phyloP scores from a whole-genome alignment of 768 basidiomycete species.

The Clitopilus hobsonii region DNA sequence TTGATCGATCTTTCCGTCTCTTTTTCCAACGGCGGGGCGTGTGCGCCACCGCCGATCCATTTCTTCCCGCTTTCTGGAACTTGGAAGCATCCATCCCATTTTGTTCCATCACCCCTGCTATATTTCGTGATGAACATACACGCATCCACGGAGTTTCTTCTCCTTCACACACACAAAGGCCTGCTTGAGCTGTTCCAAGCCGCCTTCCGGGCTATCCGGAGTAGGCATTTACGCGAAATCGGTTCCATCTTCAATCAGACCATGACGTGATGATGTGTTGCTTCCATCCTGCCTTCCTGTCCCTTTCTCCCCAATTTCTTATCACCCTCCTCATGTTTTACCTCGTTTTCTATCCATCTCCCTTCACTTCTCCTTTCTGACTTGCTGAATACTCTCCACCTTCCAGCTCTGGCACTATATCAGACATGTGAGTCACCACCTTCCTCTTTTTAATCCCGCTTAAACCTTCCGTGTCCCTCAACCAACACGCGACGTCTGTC shows the following conservation, averaged over 20 bases:
- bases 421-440: conserved; percentile 12
- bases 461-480: no score
- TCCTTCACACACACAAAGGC: background rate
- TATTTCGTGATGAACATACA: background rate
- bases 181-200: background rate
- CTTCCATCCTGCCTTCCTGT: background rate
- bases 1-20: background rate
- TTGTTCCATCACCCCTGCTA: background rate
- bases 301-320: background rate
- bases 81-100: background rate
- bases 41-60: no score
- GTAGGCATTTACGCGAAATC: background rate
- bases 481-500: background rate
- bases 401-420: conserved; percentile 9
- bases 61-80: no score
- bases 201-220: background rate
- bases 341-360: background rate
- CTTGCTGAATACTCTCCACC: no score
- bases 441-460: no score
- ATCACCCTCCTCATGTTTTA: background rate
- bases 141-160: background rate
- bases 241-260: background rate
- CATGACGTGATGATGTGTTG: background rate
- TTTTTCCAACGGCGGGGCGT: background rate
- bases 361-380: background rate